Evolutionary conservation across 2,329 filamentous ascomycete species (phyloP).

Genomic region (Hypoxylon sp.): DNA sequence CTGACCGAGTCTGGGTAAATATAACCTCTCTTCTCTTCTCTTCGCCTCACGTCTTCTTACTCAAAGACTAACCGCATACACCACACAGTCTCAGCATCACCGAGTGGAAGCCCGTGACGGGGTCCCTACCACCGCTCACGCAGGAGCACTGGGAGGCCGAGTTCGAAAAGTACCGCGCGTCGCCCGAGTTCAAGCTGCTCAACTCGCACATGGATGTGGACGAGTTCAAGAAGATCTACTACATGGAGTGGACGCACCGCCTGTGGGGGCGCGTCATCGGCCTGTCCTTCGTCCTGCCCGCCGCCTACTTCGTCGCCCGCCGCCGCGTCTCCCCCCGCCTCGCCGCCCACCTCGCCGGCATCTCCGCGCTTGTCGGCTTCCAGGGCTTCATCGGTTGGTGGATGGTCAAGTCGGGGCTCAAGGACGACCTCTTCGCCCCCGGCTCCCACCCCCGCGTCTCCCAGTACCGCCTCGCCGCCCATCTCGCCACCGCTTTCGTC

Average conservation of each 20-base stretch:
- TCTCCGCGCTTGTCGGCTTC: constrained; percentile 88
- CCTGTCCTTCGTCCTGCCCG: constrained; percentile 86
- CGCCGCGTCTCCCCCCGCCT: constrained; percentile 80
- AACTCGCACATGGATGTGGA: constrained; percentile 92
- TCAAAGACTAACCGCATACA: neutral
- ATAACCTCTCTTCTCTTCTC: neutral
- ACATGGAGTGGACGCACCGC: constrained; percentile 98
- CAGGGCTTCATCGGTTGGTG: constrained; percentile 98
- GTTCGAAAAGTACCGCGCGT: constrained; percentile 90
- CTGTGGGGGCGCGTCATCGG: constrained; percentile 94
- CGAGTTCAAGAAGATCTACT: constrained; percentile 99
- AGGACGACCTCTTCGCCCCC: constrained; percentile 92
- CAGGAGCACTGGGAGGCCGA: constrained; percentile 87
- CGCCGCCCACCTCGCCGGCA: constrained; percentile 79
- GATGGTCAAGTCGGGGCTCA: constrained; percentile 98
- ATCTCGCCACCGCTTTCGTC: constrained; percentile 87
- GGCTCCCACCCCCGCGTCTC: constrained; percentile 91
- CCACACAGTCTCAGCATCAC: constrained; percentile 85
- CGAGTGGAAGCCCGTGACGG: constrained; percentile 97
- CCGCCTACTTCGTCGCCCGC: constrained; percentile 85
- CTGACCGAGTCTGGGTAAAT: constrained; percentile 94
- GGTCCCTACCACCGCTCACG: constrained; percentile 83
- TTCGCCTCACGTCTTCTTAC: neutral
- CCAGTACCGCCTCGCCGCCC: constrained; percentile 90
- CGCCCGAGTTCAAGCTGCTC: constrained; percentile 89